Evolutionary conservation across 2,329 filamentous ascomycete genomes (phyloP), one percentile per base, ranked within the genome.

Genomic region (Penicillium aurantiogriseum): DNA sequence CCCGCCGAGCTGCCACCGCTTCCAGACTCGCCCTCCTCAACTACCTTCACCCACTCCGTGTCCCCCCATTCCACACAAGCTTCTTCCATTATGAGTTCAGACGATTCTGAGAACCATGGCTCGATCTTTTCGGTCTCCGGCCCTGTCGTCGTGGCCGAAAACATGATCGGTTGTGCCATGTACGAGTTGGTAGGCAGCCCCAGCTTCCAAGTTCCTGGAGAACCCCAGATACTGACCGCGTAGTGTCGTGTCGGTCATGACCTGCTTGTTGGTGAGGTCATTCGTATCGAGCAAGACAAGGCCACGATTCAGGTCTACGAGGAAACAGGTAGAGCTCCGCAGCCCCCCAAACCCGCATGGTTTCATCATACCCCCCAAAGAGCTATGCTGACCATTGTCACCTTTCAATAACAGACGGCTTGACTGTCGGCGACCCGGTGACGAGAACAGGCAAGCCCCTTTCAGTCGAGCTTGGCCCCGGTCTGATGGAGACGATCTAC

Each of bases 141-240:
- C 67, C 94, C 94, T 73, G 94, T 99, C 82, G 88, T 99, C 71
- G 85, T 99, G 69, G 94, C 93, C 75, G 93, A 97, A 82, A 88
- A 97, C 79, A 96, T 99, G 92, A 91, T 93, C 74, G 94, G 94
- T 77, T 94, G 94, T 84, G 92, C 94, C 77, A 99, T 99, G 94
- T 97, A 97, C 86, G 94, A 99, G 81, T 84, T 99, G 81, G 92
- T 92, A 83, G 69, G 86, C 62, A 59, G 52, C 61, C 60, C 49
- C 35, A 48, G 54, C 53, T 50, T 50, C 46, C 40, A 39, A 42
- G 23, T 31, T 21, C 47, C 47, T 38, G 50, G 25, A 36, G 56
- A 51, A 54, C 50, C 42, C 42, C 19, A 33, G 40, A 42, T 52
- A 25, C 42, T 57, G 45, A 63, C 43, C 23, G 23, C 19, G 33